Base-by-base conservation (phyloP, 306 rosid species). In the Parietaria judaica region DNA sequence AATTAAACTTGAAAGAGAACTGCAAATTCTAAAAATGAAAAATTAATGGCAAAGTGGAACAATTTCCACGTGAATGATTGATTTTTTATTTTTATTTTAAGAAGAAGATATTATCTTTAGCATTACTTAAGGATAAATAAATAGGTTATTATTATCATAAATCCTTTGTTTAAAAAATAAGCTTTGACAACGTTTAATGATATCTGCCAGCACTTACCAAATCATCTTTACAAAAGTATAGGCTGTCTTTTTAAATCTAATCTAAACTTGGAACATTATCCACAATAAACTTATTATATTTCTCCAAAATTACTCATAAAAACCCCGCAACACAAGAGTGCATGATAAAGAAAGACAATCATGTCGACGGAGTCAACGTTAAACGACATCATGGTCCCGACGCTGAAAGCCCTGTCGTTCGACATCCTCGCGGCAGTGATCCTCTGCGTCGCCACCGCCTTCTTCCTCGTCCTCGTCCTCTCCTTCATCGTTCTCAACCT, bases 361-460 rank as follows among this genome's bases (percentile, higher is more conserved):
- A 23, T 23, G 31, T 23, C 31, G 31, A 23, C 31, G 31, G 31
- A 23, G 31, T 23, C 31, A 23, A 23, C 31, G 31, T 23, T 23
- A 23, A 23, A 23, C 31, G 31, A 23, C 31, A 2, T 23, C 31
- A 23, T 23, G 31, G 1, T 23, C 31, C 31, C 31, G 31, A 41
- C 67, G 60, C 76, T 11, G 11, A 66, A 62, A 54, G 55, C 1
- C 47, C 31, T 23, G 31, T 23, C 31, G 1, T 23, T 64, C 3
- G 80, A 74, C 36, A 51, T 74, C 51, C 70, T 72, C 23, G 48
- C 71, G 7, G 38, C 75, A 6, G 23, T 78, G 36, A 46, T 63
- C 39, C 59, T 79, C 16, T 72, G 75, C 60, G 8, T 74, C 69
- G 47, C 65, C 0, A n/a, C 70, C n/a, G 44, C 63, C 14, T 36